Evolutionary conservation across 2,329 filamentous ascomycete genomes (phyloP).

Genomic region (Didymellaceae sp.): DNA sequence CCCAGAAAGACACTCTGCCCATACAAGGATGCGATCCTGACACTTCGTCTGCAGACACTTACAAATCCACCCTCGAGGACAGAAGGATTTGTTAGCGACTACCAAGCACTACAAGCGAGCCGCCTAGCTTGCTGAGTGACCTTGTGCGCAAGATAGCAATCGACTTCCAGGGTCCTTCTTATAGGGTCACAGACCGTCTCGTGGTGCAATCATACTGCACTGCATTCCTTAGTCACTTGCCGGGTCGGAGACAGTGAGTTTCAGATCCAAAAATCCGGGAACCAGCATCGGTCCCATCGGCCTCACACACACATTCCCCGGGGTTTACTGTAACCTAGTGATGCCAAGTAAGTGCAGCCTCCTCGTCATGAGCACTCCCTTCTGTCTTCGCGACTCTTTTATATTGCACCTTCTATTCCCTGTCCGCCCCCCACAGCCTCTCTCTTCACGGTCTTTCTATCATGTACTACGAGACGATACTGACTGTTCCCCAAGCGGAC

Average conservation of each 20-base stretch:
- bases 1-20: conserved; percentile 22
- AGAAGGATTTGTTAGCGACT: conserved; percentile 38
- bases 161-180: conserved; percentile 35
- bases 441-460: conserved; percentile 24
- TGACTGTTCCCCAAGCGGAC: conserved; percentile 52
- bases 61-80: conserved; percentile 31
- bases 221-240: conserved; percentile 47
- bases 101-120: conserved; percentile 38
- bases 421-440: conserved; percentile 17
- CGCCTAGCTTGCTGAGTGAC: conserved; percentile 44
- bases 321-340: conserved; percentile 47
- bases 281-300: conserved; percentile 41
- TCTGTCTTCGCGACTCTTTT: conserved; percentile 24
- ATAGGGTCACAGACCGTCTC: conserved; percentile 48
- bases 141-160: conserved; percentile 46
- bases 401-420: conserved; percentile 31
- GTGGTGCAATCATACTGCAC: conserved; percentile 47
- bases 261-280: conserved; percentile 47
- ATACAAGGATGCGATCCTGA: conserved; percentile 37
- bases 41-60: conserved; percentile 40
- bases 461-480: conserved; percentile 47
- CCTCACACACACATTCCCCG: conserved; percentile 46
- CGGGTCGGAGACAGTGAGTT: conserved; percentile 45
- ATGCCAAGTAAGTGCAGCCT: conserved; percentile 49
- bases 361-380: conserved; percentile 43